Percentiles rank a stretch among this genome's conserved stretches.
phyloP scores from a whole-genome alignment of 352 stramenopile species.

The Phytophthora idaei region DNA sequence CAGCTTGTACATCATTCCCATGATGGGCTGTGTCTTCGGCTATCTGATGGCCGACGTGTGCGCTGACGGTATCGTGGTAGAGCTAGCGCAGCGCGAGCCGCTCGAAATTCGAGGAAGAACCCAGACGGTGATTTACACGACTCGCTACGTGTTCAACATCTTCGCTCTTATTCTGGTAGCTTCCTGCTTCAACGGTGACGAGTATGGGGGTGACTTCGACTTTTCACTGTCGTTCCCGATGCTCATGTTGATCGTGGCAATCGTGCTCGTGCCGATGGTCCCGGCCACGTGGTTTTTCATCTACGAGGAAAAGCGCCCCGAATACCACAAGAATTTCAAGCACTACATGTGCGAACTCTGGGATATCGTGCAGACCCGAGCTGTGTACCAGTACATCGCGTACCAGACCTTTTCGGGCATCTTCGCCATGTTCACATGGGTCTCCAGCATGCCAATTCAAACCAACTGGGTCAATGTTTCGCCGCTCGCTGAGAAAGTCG shows the following conservation, averaged over 20 bases:
- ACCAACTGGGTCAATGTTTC: conserved; percentile 50
- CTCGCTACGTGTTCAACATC: conserved; percentile 42
- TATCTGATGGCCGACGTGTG: conserved; percentile 59
- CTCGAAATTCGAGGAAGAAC: conserved; percentile 47
- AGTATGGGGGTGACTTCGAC: conserved; percentile 55
- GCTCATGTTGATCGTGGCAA: conserved; percentile 49
- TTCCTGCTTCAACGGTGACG: conserved; percentile 54
- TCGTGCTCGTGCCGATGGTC: conserved; percentile 36
- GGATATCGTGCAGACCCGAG: conserved; percentile 52
- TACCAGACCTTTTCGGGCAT: conserved; percentile 51
- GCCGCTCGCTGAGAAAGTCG: conserved; percentile 47
- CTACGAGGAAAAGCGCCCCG: conserved; percentile 36
- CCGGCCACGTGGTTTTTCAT: conserved; percentile 54
- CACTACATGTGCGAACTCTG: conserved; percentile 56
- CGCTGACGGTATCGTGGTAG: conserved; percentile 55
- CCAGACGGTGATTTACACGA: conserved; percentile 61
- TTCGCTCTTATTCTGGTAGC: conserved; percentile 46
- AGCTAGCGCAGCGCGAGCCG: conserved; percentile 55
- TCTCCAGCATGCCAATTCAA: conserved; percentile 47
- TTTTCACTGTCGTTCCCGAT: conserved; percentile 51
- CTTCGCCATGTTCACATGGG: conserved; percentile 46
- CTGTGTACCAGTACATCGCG: conserved; percentile 57
- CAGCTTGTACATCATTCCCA: conserved; percentile 48
- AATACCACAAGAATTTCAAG: conserved; percentile 40
- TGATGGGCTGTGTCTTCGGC: conserved; percentile 51